Conservation (phyloP, 441 rosid species). For the Aleurites moluccanus region DNA sequence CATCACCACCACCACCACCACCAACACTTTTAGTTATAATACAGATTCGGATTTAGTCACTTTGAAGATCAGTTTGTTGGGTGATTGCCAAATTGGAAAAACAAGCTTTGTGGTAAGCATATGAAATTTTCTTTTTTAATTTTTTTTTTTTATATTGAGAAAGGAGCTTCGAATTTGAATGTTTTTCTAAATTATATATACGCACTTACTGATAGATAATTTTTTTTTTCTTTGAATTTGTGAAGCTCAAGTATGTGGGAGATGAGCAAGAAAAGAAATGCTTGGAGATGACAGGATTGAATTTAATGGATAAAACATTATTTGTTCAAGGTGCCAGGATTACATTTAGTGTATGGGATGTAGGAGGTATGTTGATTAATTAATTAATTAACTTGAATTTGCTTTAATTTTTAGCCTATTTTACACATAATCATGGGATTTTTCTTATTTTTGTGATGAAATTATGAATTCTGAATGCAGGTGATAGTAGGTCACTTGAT, state of each 20-base stretch:
- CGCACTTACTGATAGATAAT: too few relatives aligned
- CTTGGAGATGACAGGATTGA: constrained; percentile 73
- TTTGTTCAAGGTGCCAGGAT: constrained; percentile 78
- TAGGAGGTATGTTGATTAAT: constrained; percentile 50
- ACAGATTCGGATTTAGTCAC: constrained; percentile 75
- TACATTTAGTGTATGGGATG: constrained; percentile 91
- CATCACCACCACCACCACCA: constrained; percentile 4
- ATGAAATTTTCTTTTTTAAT: not conserved
- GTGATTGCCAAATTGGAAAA: constrained; percentile 90
- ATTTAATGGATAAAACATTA: constrained; percentile 77
- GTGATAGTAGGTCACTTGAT: constrained; percentile 61
- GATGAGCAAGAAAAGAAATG: constrained; percentile 59
- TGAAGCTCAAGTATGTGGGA: constrained; percentile 73
- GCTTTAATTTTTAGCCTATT: not conserved
- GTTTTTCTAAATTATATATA: too few relatives aligned
- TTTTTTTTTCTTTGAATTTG: not conserved
- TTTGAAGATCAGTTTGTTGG: constrained; percentile 81
- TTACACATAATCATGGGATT: not conserved
- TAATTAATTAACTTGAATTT: not conserved
- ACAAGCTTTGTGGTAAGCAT: constrained; percentile 76
- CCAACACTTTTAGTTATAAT: constrained; percentile 22
- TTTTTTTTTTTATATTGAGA: not conserved
- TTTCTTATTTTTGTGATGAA: not conserved
- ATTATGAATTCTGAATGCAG: constrained; percentile 31
- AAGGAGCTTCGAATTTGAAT: too few relatives aligned